Evolutionary conservation across 169 alveolate genomes (phyloP), one percentile per base, ranked within the genome.

Genomic region (Neospora caninum): DNA sequence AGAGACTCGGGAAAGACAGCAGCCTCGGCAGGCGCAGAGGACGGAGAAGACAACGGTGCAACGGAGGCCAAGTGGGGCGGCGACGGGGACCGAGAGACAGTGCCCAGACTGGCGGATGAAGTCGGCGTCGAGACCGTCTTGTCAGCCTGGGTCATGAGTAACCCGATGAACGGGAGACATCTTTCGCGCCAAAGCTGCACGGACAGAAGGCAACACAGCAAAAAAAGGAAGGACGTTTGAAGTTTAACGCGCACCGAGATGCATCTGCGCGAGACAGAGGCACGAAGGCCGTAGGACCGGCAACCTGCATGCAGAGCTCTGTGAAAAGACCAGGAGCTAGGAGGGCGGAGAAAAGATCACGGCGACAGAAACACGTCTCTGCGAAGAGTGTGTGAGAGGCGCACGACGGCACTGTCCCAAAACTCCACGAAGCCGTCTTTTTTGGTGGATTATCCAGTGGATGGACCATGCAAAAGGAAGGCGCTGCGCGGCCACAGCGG

Each of bases 21-120:
- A 9, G 73, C 92, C 34, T 34, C 82, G 20, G 67, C 34, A 31
- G 54, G 45, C 10, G 88, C 49, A 2, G 88, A 84, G 27, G 88
- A 78, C 2, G 80, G 22, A 45, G 80, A 36, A 20, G 93, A 67
- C 18, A 58, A 53, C 31, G 93, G 86, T 54, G 69, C 93, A 58
- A 18, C 92, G 43, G 83, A 58, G 83, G n/a, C n/a, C 82, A 54
- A 41, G 92, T 27, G 53, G 92, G 18, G 31, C 43, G 70, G 43
- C 58, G 43, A 31, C 18, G 42, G 36, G 42, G 39, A 9, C 25
- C 25, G 83, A 16, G 13, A 34, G 83, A 16, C 9, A 27, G 42
- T 70, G 39, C 9, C 9, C 18, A 27, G 39, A 29, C 29, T n/a
- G 43, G 45, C 10, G 86, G 39, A n/a, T 1, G 45, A 18, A 43